Evolutionary conservation across 2,329 filamentous ascomycete genomes (phyloP).

Genomic region (Aspergillus japonicus): DNA sequence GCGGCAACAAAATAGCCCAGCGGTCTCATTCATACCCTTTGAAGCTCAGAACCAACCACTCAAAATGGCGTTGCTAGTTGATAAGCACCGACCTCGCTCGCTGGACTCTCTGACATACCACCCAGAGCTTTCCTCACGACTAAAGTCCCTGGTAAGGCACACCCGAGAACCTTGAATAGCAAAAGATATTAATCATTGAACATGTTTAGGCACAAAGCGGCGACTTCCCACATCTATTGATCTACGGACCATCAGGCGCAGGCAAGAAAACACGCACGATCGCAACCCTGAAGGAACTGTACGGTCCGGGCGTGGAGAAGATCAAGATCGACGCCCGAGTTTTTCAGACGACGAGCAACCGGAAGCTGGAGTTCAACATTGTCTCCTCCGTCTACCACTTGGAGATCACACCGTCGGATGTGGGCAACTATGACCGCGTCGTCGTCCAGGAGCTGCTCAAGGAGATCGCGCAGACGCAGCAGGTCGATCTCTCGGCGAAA

Average conservation of each 20-base stretch:
- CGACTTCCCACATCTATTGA: constrained; percentile 95
- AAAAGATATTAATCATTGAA: constrained; percentile 14
- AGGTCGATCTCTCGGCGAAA: constrained; percentile 88
- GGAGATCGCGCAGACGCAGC: constrained; percentile 97
- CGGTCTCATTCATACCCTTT: neutral
- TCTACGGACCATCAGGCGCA: constrained; percentile 93
- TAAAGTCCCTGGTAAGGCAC: constrained; percentile 72
- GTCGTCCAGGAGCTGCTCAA: constrained; percentile 95
- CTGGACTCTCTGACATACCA: constrained; percentile 75
- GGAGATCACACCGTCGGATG: constrained; percentile 95
- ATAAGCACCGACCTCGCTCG: constrained; percentile 58
- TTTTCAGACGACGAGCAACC: constrained; percentile 92
- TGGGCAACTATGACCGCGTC: constrained; percentile 93
- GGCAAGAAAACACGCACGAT: constrained; percentile 98
- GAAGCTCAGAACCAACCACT: neutral
- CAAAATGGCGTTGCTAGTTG: constrained; percentile 63
- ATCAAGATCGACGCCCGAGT: constrained; percentile 98
- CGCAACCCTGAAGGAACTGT: constrained; percentile 90
- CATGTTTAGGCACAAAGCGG: constrained; percentile 78
- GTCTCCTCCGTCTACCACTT: constrained; percentile 96
- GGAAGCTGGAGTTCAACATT: constrained; percentile 99
- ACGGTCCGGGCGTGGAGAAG: constrained; percentile 96
- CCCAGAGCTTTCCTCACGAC: constrained; percentile 77
- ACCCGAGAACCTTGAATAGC: neutral
- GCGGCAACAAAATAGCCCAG: neutral